These are phyloP conservation scores for Saturnispora dispora DNA, from an alignment of 805 yeast genomes.

Conservation along the genomic window DNA sequence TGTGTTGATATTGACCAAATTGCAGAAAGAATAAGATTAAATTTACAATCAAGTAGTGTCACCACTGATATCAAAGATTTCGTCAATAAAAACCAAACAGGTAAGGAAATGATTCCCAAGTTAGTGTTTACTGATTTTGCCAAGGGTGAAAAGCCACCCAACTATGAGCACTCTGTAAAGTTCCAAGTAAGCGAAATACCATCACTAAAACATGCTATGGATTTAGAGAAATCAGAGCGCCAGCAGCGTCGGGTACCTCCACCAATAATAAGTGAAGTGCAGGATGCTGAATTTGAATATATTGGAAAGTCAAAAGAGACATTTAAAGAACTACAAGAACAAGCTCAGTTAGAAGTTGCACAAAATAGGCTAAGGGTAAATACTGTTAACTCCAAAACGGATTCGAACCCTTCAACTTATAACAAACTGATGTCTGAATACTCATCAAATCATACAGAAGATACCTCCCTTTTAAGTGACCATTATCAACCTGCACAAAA, in stretches of 20 bases:
- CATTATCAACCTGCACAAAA: not conserved
- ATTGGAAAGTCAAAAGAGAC: conserved; percentile 25
- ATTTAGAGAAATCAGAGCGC: conserved; percentile 9
- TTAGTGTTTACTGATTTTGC: conserved; percentile 57
- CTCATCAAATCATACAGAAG: conserved; percentile 21
- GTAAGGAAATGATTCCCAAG: conserved; percentile 48
- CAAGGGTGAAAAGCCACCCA: conserved; percentile 19
- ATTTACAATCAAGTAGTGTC: conserved; percentile 62
- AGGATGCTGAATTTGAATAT: conserved; percentile 21
- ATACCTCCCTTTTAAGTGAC: conserved; percentile 20
- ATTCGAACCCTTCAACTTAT: conserved; percentile 22
- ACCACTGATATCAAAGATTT: conserved; percentile 47
- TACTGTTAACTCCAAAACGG: conserved; percentile 9
- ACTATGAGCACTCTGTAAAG: not conserved
- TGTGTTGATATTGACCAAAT: conserved; percentile 75
- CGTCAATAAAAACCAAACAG: conserved; percentile 51
- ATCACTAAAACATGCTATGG: conserved; percentile 6
- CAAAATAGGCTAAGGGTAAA: conserved; percentile 7
- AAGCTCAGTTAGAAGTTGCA: conserved; percentile 21
- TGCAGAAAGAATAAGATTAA: conserved; percentile 59
- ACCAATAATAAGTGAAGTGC: conserved; percentile 21
- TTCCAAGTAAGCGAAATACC: conserved; percentile 17
- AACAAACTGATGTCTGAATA: conserved; percentile 23
- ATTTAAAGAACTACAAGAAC: conserved; percentile 21
- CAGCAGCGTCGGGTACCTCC: conserved; percentile 20